Conservation (phyloP, 2,329 filamentous ascomycete genomes). For the Xylaria multiplex region DNA sequence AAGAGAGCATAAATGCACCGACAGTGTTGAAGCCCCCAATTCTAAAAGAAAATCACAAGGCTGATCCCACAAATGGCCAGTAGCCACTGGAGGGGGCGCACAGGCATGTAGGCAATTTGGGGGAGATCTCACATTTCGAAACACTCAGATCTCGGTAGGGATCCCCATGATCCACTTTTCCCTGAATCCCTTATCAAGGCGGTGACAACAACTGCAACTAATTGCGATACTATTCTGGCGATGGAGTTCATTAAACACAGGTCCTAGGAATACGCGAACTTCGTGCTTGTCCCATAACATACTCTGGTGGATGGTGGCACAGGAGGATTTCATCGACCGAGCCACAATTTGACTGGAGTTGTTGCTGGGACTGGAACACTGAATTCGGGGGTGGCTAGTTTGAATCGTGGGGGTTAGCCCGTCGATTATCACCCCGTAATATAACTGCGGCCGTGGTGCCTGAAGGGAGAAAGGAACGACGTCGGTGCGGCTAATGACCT, state of each 20-base stretch:
- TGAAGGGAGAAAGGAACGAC: background rate
- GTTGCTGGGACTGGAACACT: background rate
- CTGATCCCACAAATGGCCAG: background rate
- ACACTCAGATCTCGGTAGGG: conserved; percentile 27
- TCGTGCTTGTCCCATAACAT: background rate
- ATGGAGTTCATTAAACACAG: background rate
- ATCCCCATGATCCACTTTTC: conserved; percentile 13
- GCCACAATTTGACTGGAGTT: background rate
- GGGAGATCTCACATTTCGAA: conserved; percentile 19
- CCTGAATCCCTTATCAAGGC: conserved; percentile 6
- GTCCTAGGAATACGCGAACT: background rate
- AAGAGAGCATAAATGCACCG: background rate
- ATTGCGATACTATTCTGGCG: background rate
- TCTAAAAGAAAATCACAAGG: background rate
- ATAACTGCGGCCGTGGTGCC: background rate
- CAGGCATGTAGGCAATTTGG: conserved; percentile 6
- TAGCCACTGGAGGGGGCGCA: background rate
- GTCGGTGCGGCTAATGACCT: background rate
- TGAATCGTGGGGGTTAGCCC: background rate
- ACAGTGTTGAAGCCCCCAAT: background rate
- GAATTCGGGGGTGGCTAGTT: background rate
- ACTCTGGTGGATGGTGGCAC: background rate
- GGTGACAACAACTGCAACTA: background rate
- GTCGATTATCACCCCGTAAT: background rate
- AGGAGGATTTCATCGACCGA: background rate